phyloP scores from a whole-genome alignment of 306 rosid genomes.

The Herpetospermum pedunculosum region DNA sequence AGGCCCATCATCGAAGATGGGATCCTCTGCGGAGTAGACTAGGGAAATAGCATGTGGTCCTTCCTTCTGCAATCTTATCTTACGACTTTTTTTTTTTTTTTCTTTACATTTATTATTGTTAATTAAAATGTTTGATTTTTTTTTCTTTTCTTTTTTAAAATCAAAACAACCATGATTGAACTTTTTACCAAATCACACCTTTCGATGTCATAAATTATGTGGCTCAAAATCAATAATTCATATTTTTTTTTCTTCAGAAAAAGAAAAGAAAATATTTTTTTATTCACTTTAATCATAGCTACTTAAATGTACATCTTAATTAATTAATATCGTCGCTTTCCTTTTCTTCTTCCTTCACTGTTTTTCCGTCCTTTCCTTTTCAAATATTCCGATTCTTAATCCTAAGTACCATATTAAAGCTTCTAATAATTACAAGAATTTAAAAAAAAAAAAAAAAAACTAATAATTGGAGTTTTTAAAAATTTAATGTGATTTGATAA shows the following conservation, averaged over 20 bases:
- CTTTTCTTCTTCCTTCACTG: not conserved
- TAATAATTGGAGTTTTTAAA: too few species aligned
- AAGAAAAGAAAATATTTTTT: too few species aligned
- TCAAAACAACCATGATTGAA: slow-evolving; percentile 6
- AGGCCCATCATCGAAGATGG: not conserved
- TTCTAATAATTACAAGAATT: not conserved
- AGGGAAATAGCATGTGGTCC: not conserved
- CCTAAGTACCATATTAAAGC: not conserved
- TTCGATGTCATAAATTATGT: not conserved
- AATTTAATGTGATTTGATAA: not conserved
- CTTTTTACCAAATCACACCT: not conserved
- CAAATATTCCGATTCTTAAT: not conserved
- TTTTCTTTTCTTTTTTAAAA: not conserved
- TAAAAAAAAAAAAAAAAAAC: too few species aligned
- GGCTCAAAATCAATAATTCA: not conserved
- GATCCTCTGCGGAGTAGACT: not conserved
- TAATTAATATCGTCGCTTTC: not conserved
- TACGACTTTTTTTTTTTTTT: too few species aligned
- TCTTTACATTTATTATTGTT: not conserved
- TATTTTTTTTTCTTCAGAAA: not conserved
- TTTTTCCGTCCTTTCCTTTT: not conserved
- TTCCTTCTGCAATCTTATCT: not conserved
- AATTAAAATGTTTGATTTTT: not conserved
- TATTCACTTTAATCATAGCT: not conserved
- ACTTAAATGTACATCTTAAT: not conserved